phyloP scores from a whole-genome alignment of 768 basidiomycete species.

The Psilocybe cubensis region DNA sequence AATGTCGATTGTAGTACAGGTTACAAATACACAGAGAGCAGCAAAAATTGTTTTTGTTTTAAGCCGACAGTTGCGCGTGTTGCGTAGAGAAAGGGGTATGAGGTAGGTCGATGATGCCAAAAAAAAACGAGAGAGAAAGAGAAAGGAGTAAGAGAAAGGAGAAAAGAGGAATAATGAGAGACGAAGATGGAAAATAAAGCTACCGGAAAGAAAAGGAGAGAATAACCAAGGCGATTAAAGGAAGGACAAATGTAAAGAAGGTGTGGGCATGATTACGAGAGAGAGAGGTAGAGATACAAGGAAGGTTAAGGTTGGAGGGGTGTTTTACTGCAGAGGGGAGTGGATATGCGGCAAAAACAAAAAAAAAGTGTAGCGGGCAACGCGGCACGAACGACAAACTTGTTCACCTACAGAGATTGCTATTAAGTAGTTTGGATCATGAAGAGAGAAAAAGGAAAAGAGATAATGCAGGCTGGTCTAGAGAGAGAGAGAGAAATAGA shows the following conservation, averaged over 20 bases:
- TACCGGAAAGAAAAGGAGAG: not conserved
- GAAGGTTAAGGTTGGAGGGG: not conserved
- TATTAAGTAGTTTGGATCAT: constrained; percentile 5
- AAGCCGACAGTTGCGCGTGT: constrained; percentile 6
- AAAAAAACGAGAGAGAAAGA: not conserved
- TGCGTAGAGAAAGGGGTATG: not conserved
- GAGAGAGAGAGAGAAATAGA: not conserved
- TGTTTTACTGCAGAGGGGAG: no score
- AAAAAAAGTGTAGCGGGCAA: no score
- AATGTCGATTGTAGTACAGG: constrained; percentile 20
- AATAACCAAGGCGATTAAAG: not conserved
- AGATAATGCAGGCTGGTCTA: not conserved
- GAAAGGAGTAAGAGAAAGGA: not conserved
- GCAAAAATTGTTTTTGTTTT: constrained; percentile 21
- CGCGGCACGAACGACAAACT: not conserved
- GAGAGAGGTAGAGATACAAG: not conserved
- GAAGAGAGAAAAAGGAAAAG: constrained; percentile 3
- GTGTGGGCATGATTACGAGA: not conserved
- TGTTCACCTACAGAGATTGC: constrained; percentile 2
- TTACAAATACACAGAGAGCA: constrained; percentile 27
- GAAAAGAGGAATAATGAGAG: not conserved
- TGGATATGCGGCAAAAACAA: no score
- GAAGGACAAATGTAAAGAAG: not conserved
- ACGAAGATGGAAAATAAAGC: not conserved
- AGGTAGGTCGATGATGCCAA: not conserved